Evolutionary conservation across 2,329 filamentous ascomycete genomes (phyloP), one percentile per base, ranked within the genome.

Genomic region (Apiospora pterosperma): DNA sequence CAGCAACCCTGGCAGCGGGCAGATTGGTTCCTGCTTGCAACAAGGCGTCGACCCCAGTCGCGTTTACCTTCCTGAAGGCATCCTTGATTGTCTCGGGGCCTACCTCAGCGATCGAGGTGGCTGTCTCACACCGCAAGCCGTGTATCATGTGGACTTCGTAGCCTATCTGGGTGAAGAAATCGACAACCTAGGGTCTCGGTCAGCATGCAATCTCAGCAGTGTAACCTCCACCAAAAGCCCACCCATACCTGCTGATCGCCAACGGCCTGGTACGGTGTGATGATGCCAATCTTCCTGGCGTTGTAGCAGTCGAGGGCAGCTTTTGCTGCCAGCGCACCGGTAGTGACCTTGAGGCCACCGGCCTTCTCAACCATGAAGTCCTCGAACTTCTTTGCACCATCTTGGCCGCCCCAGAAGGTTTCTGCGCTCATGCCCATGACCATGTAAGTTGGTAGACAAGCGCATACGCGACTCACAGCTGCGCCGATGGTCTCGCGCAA

Each of bases 371-470:
- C 66, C 73, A 76, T 76, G 59, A 73, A 72, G 11, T 68, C 67
- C 23, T 73, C 72, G 61, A 75, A 75, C 60, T 74, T 68, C 10
- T 67, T 65, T 10, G 73, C 73, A 12, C 74, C 73, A n/a, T 68
- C 67, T 55, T 69, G 68, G 11, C 74, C 73, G 19, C 73, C 74
- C 74, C 74, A 75, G 68, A 76, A 75, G 3, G 73, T 75, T 67
- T 75, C 74, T 1, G 72, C 72, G 5, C 67, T 71, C 73, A 76
- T 76, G 23, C 74, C 73, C 74, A 76, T 75, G 34, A 75, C 74
- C 63, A 75, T 67, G 67, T 70, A 75, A 36, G 74, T 74, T 10
- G 71, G 69, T 59, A 71, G 66, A 25, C 70, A 71, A 23, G 71
- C 70, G 66, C 69, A 69, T 16, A 74, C 72, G 36, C 67, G 69